Conservation (phyloP, 2,329 filamentous ascomycete species). For the Fusarium cicatricum region DNA sequence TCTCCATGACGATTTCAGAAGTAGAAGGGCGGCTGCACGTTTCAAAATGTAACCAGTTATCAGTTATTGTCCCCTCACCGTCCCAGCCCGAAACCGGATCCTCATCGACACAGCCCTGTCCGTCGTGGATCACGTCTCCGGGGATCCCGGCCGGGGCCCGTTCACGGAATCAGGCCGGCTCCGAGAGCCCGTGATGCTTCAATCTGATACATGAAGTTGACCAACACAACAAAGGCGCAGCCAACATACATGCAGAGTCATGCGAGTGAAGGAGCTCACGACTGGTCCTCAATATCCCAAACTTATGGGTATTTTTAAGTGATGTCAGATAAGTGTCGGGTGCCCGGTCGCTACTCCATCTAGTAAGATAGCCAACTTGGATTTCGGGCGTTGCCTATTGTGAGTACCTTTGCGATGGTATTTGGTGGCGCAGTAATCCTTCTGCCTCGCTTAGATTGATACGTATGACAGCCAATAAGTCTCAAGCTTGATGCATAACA, state of each 20-base stretch:
- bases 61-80: neutral
- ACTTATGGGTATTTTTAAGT: too few relatives aligned
- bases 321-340: too few relatives aligned
- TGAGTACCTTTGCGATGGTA: too few relatives aligned
- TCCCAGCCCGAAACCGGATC: conserved; percentile 1
- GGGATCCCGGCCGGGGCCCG: conserved; percentile 23
- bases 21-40: neutral
- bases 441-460: too few relatives aligned
- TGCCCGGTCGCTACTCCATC: too few relatives aligned
- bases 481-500: too few relatives aligned
- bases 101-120: conserved; percentile 1
- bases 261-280: neutral
- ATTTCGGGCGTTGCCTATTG: too few relatives aligned
- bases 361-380: too few relatives aligned
- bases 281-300: neutral
- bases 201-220: neutral
- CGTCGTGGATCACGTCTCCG: conserved; percentile 6
- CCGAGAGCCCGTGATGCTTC: conserved; percentile 23
- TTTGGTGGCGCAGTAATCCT: too few relatives aligned
- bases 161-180: conserved; percentile 23
- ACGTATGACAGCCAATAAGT: too few relatives aligned
- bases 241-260: neutral
- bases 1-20: neutral
- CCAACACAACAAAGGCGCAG: neutral
- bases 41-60: neutral